A percentile compares a stretch with the other conserved stretches of the same genome.
Evolutionary conservation across 2,329 filamentous ascomycete species (phyloP).

Genomic region (Elsinoe fawcettii): DNA sequence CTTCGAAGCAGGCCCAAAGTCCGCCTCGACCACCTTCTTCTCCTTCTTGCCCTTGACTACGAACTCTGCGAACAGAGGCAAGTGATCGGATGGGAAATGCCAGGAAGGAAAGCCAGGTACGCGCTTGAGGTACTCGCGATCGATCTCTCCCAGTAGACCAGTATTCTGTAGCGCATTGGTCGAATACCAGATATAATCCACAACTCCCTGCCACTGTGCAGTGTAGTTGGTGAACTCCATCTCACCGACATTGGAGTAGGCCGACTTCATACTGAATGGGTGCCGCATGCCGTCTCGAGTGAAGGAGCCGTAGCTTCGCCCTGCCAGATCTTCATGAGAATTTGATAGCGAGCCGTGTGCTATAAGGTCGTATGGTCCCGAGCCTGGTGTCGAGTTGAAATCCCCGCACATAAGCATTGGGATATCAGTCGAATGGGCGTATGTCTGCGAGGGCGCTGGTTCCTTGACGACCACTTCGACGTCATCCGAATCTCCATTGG

Average conservation of each 20-base stretch:
- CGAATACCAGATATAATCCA: conserved; percentile 98
- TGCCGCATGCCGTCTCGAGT: conserved; percentile 88
- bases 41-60: conserved; percentile 82
- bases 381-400: conserved; percentile 84
- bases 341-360: conserved; percentile 69
- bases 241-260: conserved; percentile 78
- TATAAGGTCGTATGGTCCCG: conserved; percentile 85
- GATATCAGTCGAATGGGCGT: conserved; percentile 77
- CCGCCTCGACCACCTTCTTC: conserved; percentile 30
- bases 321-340: conserved; percentile 70
- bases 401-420: conserved; percentile 89
- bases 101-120: conserved; percentile 90
- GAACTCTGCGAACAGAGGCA: conserved; percentile 84
- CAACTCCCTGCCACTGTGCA: conserved; percentile 80
- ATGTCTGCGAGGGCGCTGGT: conserved; percentile 76
- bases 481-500: conserved; percentile 43
- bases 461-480: conserved; percentile 44
- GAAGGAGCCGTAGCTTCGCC: conserved; percentile 84
- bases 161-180: conserved; percentile 81
- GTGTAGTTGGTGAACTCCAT: conserved; percentile 95
- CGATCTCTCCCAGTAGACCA: conserved; percentile 76
- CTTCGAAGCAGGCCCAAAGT: conserved; percentile 25
- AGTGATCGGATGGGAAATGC: conserved; percentile 88
- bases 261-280: conserved; percentile 86
- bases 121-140: conserved; percentile 72